phyloP scores from a whole-genome alignment of 192 early-diverging fungal genomes.

The Rhizophagus prolifer region DNA sequence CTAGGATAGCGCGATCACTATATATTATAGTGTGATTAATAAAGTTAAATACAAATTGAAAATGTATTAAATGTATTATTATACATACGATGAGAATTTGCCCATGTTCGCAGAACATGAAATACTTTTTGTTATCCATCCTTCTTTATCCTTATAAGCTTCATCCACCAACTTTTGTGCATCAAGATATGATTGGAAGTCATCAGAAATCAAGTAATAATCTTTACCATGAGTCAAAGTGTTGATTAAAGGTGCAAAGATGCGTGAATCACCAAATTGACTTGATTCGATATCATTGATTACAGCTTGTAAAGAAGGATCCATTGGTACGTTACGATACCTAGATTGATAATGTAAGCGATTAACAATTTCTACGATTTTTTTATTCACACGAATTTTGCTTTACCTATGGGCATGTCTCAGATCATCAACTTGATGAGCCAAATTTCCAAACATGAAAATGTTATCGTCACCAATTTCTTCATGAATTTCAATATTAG shows the following conservation, averaged over 20 bases:
- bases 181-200: conserved; percentile 84
- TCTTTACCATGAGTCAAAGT: conserved; percentile 83
- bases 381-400: neutral
- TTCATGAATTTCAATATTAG: conserved; percentile 98
- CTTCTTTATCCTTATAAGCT: conserved; percentile 78
- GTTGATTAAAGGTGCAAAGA: conserved; percentile 78
- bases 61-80: conserved; percentile 6
- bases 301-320: conserved; percentile 77
- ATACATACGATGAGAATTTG: conserved; percentile 78
- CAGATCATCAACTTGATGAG: conserved; percentile 91
- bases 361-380: neutral
- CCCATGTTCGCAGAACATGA: conserved; percentile 89
- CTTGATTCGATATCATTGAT: conserved; percentile 78
- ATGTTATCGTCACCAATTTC: conserved; percentile 98
- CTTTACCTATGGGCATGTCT: conserved; percentile 81
- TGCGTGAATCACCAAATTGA: conserved; percentile 77
- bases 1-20: conserved; percentile 77
- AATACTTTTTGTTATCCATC: conserved; percentile 91
- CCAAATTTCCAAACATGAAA: conserved; percentile 92
- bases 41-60: conserved; percentile 25
- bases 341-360: conserved; percentile 31
- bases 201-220: conserved; percentile 81
- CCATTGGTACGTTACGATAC: conserved; percentile 75
- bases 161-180: conserved; percentile 79
- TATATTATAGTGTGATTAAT: neutral